Evolutionary conservation across 1,139 yeast species (phyloP).

Genomic region (Geotrichum klebahnii): DNA sequence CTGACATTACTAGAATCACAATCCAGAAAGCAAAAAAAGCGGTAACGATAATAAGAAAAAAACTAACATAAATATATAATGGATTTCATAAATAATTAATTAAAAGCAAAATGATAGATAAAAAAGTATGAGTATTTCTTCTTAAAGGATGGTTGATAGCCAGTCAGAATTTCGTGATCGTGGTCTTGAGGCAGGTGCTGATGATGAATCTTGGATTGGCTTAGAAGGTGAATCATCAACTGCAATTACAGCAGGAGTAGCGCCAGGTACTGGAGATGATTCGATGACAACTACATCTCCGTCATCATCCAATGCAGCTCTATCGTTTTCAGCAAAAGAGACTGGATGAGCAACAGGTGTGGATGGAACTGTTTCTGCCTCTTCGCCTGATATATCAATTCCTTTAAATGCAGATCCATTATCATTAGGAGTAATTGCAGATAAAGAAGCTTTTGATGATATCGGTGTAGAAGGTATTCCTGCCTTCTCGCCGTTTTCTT

Average conservation of each 20-base stretch:
- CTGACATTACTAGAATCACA: no score
- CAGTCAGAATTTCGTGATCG: slow-evolving; percentile 10
- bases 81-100: background rate
- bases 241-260: background rate
- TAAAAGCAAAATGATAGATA: background rate
- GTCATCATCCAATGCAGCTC: background rate
- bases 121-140: background rate
- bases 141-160: slow-evolving; percentile 18
- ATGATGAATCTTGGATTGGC: background rate
- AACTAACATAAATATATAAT: background rate
- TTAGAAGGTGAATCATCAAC: background rate
- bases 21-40: no score
- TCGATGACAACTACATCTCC: slow-evolving; percentile 3
- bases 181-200: slow-evolving; percentile 1
- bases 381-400: slow-evolving; percentile 3
- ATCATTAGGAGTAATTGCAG: background rate
- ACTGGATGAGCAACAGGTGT: slow-evolving; percentile 8
- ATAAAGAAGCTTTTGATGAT: no score
- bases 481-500: background rate
- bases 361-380: slow-evolving; percentile 10
- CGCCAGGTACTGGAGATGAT: slow-evolving; percentile 1
- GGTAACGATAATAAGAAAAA: no score
- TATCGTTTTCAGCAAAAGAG: background rate
- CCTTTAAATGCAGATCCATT: background rate
- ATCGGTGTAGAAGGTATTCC: background rate